A percentile compares a stretch with the other conserved stretches of the same genome.
phyloP scores from a whole-genome alignment of 2,329 filamentous ascomycete species.

The Dothideomycetes sp. region DNA sequence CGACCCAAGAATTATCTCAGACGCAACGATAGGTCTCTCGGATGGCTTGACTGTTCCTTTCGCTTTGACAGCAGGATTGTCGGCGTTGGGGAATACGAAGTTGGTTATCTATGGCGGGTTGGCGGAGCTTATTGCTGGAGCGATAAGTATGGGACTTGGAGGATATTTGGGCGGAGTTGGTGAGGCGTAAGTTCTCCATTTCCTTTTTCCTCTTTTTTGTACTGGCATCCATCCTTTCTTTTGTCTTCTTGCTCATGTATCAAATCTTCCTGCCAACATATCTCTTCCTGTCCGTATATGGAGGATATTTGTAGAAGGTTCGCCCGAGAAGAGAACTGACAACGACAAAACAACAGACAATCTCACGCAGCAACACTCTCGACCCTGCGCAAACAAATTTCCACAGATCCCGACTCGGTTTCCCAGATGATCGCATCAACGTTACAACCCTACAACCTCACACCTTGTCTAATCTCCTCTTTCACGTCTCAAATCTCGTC shows the following conservation, averaged over 20 bases:
- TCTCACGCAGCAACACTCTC: slow-evolving; percentile 10
- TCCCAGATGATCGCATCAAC: slow-evolving; percentile 5
- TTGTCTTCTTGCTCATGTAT: too few relatives aligned
- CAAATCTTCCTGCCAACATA: too few relatives aligned
- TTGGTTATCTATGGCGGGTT: slow-evolving; percentile 34
- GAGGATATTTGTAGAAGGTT: too few relatives aligned
- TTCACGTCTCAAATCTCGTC: slow-evolving; percentile 7
- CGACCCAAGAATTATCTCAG: slow-evolving; percentile 36
- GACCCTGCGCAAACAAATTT: neutral
- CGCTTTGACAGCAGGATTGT: slow-evolving; percentile 34
- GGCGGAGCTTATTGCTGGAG: slow-evolving; percentile 33
- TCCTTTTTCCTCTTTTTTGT: too few relatives aligned
- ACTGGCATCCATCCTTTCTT: too few relatives aligned
- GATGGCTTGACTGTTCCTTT: slow-evolving; percentile 38
- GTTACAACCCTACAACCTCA: slow-evolving; percentile 1
- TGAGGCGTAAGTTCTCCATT: slow-evolving; percentile 31
- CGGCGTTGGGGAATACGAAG: slow-evolving; percentile 30
- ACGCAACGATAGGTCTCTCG: slow-evolving; percentile 34
- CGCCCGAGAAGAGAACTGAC: neutral
- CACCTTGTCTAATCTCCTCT: slow-evolving; percentile 1
- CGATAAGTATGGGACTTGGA: slow-evolving; percentile 35
- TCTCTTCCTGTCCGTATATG: too few relatives aligned
- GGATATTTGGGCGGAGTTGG: slow-evolving; percentile 39
- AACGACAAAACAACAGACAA: slow-evolving; percentile 2
- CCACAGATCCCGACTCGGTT: neutral